Percentiles rank a stretch among this genome's conserved stretches.
Evolutionary conservation across 106 monocot genomes (phyloP).

Genomic region (Allium cepa): DNA sequence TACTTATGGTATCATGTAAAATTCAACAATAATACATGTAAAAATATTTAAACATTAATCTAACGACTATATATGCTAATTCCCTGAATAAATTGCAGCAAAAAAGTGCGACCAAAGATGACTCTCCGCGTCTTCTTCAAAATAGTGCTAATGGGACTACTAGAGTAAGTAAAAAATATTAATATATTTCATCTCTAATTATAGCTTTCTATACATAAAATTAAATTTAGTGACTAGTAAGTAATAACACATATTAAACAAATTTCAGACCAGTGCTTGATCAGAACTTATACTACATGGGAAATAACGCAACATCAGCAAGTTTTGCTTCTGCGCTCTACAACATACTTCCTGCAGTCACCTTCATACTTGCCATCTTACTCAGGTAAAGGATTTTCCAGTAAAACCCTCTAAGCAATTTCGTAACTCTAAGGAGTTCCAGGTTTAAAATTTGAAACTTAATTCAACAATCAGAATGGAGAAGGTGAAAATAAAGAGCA

Average conservation of each 20-base stretch:
- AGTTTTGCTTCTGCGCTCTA: constrained; percentile 63
- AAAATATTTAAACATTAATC: no score
- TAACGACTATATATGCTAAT: no score
- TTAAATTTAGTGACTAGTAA: not conserved
- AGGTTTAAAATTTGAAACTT: not conserved
- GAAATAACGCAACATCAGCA: constrained; percentile 62
- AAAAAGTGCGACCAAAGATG: constrained; percentile 82
- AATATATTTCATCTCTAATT: not conserved
- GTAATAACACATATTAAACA: not conserved
- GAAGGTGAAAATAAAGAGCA: constrained; percentile 41
- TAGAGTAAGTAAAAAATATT: constrained; percentile 32
- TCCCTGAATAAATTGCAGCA: constrained; percentile 11
- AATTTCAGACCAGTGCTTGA: constrained; percentile 77
- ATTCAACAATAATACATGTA: no score
- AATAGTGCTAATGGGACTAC: constrained; percentile 51
- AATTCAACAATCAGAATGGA: constrained; percentile 30
- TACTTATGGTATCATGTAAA: no score
- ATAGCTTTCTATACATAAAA: constrained; percentile 28
- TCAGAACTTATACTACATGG: constrained; percentile 83
- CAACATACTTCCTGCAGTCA: constrained; percentile 76
- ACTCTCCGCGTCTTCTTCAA: constrained; percentile 55
- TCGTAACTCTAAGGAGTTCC: no score
- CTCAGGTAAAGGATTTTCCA: constrained; percentile 21
- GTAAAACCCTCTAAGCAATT: not conserved
- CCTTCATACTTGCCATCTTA: constrained; percentile 45